phyloP scores from a whole-genome alignment of 202 grass and related monocot species.

The Schoenoplectus triqueter region DNA sequence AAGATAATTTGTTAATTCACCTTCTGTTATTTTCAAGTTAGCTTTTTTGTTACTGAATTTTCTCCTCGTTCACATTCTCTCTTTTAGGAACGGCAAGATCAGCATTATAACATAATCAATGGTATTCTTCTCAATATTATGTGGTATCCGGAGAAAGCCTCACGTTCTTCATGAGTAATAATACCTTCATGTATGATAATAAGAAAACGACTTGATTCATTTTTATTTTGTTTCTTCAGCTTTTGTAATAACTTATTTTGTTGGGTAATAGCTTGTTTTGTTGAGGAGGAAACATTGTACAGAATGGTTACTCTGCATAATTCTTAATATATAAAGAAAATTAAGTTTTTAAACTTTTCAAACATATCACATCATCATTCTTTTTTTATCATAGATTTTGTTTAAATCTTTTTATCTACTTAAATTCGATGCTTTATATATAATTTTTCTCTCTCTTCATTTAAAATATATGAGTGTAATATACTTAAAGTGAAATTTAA shows the following conservation, averaged over 20 bases:
- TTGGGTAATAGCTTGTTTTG: background rate
- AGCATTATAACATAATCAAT: too few relatives aligned
- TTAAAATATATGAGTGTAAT: too few relatives aligned
- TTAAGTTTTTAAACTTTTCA: too few relatives aligned
- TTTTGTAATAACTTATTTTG: background rate
- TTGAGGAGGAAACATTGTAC: background rate
- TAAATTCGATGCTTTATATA: too few relatives aligned
- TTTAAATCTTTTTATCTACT: too few relatives aligned
- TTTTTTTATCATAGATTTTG: background rate
- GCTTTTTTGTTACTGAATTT: background rate
- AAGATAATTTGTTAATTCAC: background rate
- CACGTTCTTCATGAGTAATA: too few relatives aligned
- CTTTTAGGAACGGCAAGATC: too few relatives aligned
- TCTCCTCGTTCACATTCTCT: background rate
- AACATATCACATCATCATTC: background rate
- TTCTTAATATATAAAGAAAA: background rate
- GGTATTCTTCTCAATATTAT: background rate
- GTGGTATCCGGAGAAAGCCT: background rate
- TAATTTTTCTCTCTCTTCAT: too few relatives aligned
- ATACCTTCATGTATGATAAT: background rate
- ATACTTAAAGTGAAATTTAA: too few relatives aligned
- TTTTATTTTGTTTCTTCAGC: background rate
- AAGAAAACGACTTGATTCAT: background rate
- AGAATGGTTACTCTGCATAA: background rate
- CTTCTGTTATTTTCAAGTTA: conserved; percentile 19